These are phyloP conservation scores for Pulveroboletus frians DNA, from an alignment of 768 basidiomycete species.

Conservation along the genomic window DNA sequence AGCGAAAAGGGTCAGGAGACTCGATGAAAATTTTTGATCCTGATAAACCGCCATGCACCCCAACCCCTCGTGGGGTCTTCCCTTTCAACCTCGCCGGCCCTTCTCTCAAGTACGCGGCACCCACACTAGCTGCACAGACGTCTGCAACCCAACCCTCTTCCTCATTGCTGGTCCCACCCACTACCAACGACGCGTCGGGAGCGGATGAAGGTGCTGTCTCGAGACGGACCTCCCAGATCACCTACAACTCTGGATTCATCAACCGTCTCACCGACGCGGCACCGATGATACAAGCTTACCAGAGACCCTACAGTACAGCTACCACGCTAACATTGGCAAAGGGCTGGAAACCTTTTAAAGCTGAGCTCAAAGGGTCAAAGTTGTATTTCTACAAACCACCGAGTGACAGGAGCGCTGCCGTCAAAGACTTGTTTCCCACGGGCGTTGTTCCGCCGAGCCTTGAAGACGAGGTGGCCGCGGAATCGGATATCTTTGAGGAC, in stretches of 20 bases:
- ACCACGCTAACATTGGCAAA: slow-evolving; percentile 44
- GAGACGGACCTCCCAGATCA: slow-evolving; percentile 72
- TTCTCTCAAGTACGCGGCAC: slow-evolving; percentile 25
- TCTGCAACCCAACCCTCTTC: slow-evolving; percentile 37
- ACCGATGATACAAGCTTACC: slow-evolving; percentile 34
- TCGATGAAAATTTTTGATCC: slow-evolving; percentile 31
- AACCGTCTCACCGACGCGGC: slow-evolving; percentile 59
- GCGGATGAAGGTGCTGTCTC: slow-evolving; percentile 33
- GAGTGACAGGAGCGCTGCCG: slow-evolving; percentile 52
- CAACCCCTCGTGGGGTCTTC: slow-evolving; percentile 24
- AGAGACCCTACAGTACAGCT: slow-evolving; percentile 28
- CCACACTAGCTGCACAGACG: slow-evolving; percentile 12
- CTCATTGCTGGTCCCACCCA: slow-evolving; percentile 46
- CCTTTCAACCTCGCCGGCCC: slow-evolving; percentile 27
- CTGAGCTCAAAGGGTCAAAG: slow-evolving; percentile 80
- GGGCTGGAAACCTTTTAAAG: slow-evolving; percentile 84
- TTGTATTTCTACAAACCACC: slow-evolving; percentile 85
- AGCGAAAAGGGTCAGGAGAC: slow-evolving; percentile 47
- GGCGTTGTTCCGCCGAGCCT: slow-evolving; percentile 50
- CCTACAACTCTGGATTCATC: slow-evolving; percentile 70
- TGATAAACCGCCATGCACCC: slow-evolving; percentile 14
- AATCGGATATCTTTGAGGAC: slow-evolving; percentile 26
- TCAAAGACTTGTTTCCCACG: slow-evolving; percentile 73
- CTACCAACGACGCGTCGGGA: slow-evolving; percentile 39
- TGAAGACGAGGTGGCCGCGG: slow-evolving; percentile 40